Percentiles rank a stretch among this genome's conserved stretches.
phyloP scores from a whole-genome alignment of 2,329 filamentous ascomycete genomes.

The Huntiella moniliformis region DNA sequence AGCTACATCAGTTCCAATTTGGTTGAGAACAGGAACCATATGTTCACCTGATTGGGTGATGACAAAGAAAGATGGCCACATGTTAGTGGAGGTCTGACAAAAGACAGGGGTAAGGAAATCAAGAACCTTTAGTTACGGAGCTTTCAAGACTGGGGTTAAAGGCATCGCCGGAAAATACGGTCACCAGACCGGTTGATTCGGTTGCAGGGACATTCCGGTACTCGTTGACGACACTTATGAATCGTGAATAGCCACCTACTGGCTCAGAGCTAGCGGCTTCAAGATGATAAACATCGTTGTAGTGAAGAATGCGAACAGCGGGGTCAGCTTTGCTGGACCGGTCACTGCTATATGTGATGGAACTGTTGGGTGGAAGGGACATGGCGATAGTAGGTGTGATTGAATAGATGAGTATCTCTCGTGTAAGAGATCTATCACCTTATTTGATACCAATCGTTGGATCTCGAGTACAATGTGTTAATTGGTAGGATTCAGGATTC shows the following conservation, averaged over 20 bases:
- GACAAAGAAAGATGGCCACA: neutral
- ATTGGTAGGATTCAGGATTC: neutral
- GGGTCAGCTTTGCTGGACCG: constrained; percentile 23
- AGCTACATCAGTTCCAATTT: constrained; percentile 58
- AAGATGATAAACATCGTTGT: constrained; percentile 88
- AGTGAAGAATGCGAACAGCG: constrained; percentile 68
- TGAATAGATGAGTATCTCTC: neutral
- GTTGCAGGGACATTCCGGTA: constrained; percentile 43
- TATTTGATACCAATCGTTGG: neutral
- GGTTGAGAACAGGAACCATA: constrained; percentile 74
- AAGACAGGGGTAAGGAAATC: too few relatives aligned
- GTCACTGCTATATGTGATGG: constrained; percentile 6
- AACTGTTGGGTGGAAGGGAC: constrained; percentile 6
- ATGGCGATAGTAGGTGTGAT: neutral
- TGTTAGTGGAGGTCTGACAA: neutral
- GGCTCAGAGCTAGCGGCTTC: constrained; percentile 60
- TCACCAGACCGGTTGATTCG: constrained; percentile 47
- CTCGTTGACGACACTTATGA: constrained; percentile 59
- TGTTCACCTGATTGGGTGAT: constrained; percentile 37
- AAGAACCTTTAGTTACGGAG: constrained; percentile 63
- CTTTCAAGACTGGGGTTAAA: constrained; percentile 86
- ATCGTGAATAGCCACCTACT: constrained; percentile 62
- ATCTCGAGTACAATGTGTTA: neutral
- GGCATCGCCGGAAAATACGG: constrained; percentile 78
- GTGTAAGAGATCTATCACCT: neutral